A percentile compares a stretch with the other conserved stretches of the same genome.
Evolutionary conservation across 441 rosid species (phyloP).

Genomic region (Kokia cookei): DNA sequence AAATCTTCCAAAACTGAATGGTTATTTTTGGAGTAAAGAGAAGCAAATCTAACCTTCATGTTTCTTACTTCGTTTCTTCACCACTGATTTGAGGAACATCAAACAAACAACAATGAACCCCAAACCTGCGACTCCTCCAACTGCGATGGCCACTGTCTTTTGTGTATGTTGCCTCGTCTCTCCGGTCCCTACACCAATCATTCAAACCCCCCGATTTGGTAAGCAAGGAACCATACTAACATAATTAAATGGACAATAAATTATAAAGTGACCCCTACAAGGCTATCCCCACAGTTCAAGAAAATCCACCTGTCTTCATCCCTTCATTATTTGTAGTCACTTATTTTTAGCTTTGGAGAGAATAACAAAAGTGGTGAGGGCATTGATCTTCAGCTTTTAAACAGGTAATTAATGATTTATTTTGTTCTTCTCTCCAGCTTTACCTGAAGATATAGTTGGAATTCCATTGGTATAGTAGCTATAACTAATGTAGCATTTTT

Average conservation of each 20-base stretch:
- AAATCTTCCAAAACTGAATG: neutral
- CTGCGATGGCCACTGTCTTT: slow-evolving; percentile 72
- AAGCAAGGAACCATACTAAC: neutral
- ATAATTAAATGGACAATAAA: neutral
- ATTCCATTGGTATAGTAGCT: slow-evolving; percentile 75
- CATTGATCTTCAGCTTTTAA: neutral
- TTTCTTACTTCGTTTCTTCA: slow-evolving; percentile 47
- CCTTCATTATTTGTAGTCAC: neutral
- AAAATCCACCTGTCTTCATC: neutral
- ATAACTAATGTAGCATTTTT: slow-evolving; percentile 69
- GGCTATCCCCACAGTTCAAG: neutral
- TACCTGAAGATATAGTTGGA: slow-evolving; percentile 36
- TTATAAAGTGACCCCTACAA: neutral
- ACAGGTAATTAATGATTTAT: too few relatives aligned
- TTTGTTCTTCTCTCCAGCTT: slow-evolving; percentile 30
- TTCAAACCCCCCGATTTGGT: too few relatives aligned
- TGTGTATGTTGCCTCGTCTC: slow-evolving; percentile 40
- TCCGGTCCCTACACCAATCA: slow-evolving; percentile 16
- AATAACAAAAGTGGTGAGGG: neutral
- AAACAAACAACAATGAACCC: slow-evolving; percentile 58
- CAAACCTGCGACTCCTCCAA: slow-evolving; percentile 74
- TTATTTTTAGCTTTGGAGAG: neutral
- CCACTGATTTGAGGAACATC: slow-evolving; percentile 43
- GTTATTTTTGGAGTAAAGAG: neutral
- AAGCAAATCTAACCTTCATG: slow-evolving; percentile 17